phyloP scores from a whole-genome alignment of 371 early-diverging fungal species.

The Catenaria anguillulae region DNA sequence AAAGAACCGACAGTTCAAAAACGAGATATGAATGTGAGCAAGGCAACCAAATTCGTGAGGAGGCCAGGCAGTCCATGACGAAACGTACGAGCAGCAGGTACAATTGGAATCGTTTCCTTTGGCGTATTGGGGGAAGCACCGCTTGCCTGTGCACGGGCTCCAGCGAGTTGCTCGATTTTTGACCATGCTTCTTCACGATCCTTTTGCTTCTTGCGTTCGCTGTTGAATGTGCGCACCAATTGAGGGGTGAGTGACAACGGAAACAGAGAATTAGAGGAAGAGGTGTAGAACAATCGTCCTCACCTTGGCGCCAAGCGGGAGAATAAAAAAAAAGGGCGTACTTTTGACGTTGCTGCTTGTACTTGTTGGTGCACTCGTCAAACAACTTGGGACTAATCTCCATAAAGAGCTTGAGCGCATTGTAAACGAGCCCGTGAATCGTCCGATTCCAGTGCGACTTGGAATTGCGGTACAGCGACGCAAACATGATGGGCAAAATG shows the following conservation, averaged over 20 bases:
- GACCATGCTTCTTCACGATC: constrained; percentile 74
- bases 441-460: constrained; percentile 93
- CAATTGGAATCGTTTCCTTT: not conserved
- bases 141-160: constrained; percentile 23
- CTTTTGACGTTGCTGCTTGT: constrained; percentile 63
- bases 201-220: constrained; percentile 68
- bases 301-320: no score
- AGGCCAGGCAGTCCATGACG: not conserved
- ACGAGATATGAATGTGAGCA: not conserved
- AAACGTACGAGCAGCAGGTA: not conserved
- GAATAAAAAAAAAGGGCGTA: constrained; percentile 25
- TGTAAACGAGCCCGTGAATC: constrained; percentile 85
- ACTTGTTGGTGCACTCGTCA: constrained; percentile 70
- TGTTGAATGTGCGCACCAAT: constrained; percentile 15
- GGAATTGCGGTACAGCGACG: constrained; percentile 74
- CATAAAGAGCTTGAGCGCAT: constrained; percentile 82
- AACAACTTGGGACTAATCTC: constrained; percentile 77
- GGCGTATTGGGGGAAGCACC: not conserved
- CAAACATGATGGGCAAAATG: constrained; percentile 84
- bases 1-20: not conserved
- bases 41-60: not conserved
- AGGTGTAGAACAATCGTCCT: no score
- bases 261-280: no score
- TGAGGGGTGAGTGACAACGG: not conserved
- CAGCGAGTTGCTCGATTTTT: constrained; percentile 46